Conservation (phyloP, 2,329 filamentous ascomycete species). For the Colletotrichum tofieldiae region DNA sequence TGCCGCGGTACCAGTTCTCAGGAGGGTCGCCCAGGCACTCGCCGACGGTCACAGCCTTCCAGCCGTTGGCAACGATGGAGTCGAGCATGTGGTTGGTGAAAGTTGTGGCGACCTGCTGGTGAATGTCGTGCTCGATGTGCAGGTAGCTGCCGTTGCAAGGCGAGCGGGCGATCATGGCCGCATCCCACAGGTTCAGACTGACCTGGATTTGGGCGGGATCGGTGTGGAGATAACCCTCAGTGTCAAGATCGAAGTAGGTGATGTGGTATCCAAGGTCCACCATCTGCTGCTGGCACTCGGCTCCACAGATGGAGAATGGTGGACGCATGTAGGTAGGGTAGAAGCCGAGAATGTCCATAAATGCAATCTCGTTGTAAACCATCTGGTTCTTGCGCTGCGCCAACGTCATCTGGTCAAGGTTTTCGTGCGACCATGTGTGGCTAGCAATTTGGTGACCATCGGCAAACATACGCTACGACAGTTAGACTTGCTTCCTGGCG, state of each 20-base stretch:
- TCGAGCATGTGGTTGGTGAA: slow-evolving; percentile 55
- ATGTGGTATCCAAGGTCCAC: slow-evolving; percentile 38
- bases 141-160: slow-evolving; percentile 47
- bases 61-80: slow-evolving; percentile 46
- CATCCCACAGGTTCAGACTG: slow-evolving; percentile 54
- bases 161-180: slow-evolving; percentile 48
- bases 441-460: slow-evolving; percentile 65
- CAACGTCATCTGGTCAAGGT: slow-evolving; percentile 55
- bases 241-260: slow-evolving; percentile 48
- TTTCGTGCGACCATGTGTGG: slow-evolving; percentile 64
- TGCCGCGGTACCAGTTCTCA: slow-evolving; percentile 62
- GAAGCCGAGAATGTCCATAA: slow-evolving; percentile 60
- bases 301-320: slow-evolving; percentile 41
- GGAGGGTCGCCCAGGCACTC: slow-evolving; percentile 62
- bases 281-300: slow-evolving; percentile 44
- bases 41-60: slow-evolving; percentile 59
- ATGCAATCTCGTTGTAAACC: slow-evolving; percentile 61
- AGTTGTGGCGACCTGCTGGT: slow-evolving; percentile 59
- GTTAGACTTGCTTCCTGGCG: background rate
- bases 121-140: slow-evolving; percentile 61
- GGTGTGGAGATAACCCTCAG: slow-evolving; percentile 47
- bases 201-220: slow-evolving; percentile 46
- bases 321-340: slow-evolving; percentile 64
- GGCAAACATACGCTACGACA: slow-evolving; percentile 55
- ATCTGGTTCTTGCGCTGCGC: slow-evolving; percentile 57